phyloP scores from a whole-genome alignment of 768 basidiomycete species.

The Macrolepiota dolichaula region DNA sequence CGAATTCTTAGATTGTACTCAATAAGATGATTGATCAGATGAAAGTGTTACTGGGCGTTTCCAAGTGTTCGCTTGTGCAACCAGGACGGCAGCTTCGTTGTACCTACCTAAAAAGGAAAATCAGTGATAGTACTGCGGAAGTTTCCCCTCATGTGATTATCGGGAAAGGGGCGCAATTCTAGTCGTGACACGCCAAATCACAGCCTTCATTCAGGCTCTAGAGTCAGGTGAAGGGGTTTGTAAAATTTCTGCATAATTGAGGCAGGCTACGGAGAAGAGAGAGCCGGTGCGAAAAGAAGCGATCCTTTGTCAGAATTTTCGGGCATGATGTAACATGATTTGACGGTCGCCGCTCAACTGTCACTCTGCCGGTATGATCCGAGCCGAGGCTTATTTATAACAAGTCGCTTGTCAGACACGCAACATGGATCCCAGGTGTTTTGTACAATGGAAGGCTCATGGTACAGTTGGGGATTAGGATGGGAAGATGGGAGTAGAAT shows the following conservation, averaged over 20 bases:
- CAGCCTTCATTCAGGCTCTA: background rate
- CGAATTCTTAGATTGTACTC: background rate
- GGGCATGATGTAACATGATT: background rate
- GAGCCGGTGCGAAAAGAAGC: background rate
- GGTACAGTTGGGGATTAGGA: background rate
- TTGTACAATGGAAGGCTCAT: conserved; percentile 10
- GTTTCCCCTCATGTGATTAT: background rate
- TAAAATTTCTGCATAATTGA: background rate
- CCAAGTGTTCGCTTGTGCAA: background rate
- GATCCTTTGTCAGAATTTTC: background rate
- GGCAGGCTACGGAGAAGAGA: background rate
- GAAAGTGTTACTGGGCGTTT: background rate
- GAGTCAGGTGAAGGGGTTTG: background rate
- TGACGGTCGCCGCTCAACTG: background rate
- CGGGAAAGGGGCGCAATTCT: background rate
- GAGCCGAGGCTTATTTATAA: conserved; percentile 10
- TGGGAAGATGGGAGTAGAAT: conserved; percentile 2
- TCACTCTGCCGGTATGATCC: conserved; percentile 6
- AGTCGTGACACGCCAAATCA: background rate
- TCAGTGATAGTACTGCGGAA: background rate
- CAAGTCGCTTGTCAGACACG: background rate
- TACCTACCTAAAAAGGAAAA: background rate
- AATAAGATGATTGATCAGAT: background rate
- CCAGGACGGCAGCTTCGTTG: background rate
- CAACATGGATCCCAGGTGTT: conserved; percentile 1